A percentile compares a stretch with the other conserved stretches of the same genome.
phyloP scores from a whole-genome alignment of 345 rosid genomes.

The Eucalyptus erythrocorys region DNA sequence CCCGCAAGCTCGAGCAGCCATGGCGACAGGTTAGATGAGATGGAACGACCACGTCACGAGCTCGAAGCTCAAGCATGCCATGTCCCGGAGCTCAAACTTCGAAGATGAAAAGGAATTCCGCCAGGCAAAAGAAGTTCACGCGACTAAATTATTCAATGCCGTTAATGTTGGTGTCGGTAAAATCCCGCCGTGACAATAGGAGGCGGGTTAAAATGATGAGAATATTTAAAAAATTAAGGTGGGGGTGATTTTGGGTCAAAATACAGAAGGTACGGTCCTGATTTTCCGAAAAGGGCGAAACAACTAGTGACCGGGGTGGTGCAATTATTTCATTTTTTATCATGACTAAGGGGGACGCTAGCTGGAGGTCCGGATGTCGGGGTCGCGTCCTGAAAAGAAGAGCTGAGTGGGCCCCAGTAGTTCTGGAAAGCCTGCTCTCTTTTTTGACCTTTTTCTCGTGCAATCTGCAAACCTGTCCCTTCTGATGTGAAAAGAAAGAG shows the following conservation, averaged over 20 bases:
- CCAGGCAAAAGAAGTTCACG: not conserved
- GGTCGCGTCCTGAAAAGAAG: not conserved
- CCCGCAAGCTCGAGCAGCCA: not conserved
- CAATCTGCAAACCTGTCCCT: not conserved
- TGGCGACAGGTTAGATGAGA: not conserved
- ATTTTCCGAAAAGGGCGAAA: not conserved
- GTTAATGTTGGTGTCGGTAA: not conserved
- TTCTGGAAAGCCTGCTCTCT: not conserved
- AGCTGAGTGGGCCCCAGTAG: not conserved
- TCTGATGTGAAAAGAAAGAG: not conserved
- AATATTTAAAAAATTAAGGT: not conserved
- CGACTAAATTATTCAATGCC: not conserved
- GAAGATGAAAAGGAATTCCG: not conserved
- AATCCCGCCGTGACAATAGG: not conserved
- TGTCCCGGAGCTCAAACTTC: not conserved
- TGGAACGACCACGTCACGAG: not conserved
- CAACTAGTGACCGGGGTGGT: rapidly evolving
- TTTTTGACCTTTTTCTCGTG: not conserved
- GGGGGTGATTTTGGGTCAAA: not conserved
- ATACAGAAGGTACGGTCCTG: not conserved
- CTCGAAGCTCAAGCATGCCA: not conserved
- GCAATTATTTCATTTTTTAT: not conserved
- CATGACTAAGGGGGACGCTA: not conserved
- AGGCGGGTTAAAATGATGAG: not conserved
- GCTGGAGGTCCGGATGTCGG: not conserved